These are phyloP conservation scores for Ceratopteris richardii DNA, from an alignment of 75 land plant species.

Conservation along the genomic window DNA sequence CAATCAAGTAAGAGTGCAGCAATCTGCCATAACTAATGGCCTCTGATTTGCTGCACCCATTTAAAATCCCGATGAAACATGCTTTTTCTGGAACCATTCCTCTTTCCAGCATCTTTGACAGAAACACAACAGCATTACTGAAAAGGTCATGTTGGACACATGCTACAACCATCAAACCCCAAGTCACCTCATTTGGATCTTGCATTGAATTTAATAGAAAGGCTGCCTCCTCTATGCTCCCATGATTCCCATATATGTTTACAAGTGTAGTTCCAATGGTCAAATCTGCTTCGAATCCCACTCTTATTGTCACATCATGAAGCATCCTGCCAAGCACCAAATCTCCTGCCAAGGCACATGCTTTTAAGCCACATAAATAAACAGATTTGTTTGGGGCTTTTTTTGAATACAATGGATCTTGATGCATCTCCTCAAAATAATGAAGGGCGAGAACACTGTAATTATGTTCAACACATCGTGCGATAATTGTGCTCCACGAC, in stretches of 20 bases:
- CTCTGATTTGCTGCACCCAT: background rate
- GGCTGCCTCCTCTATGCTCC: constrained; percentile 37
- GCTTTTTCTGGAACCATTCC: constrained; percentile 38
- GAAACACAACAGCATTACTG: constrained; percentile 46
- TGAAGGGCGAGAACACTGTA: background rate
- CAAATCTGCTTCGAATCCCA: constrained; percentile 33
- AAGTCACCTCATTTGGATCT: constrained; percentile 56
- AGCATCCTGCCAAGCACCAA: constrained; percentile 25
- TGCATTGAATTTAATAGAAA: constrained; percentile 56
- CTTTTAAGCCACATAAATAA: constrained; percentile 12
- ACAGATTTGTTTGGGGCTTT: background rate
- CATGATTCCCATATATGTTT: constrained; percentile 65
- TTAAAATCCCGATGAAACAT: constrained; percentile 11
- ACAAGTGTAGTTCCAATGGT: constrained; percentile 50
- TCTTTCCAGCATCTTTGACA: constrained; percentile 23
- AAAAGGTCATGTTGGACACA: constrained; percentile 33
- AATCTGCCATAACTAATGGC: background rate
- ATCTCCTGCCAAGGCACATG: constrained; percentile 28
- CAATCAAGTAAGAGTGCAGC: background rate
- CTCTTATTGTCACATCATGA: constrained; percentile 29
- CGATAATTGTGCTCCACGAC: background rate
- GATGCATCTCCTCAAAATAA: background rate
- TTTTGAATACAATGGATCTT: background rate
- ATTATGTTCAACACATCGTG: background rate
- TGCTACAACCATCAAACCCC: constrained; percentile 71